Conservation (phyloP, 306 rosid genomes). For the Fragaria iinumae region DNA sequence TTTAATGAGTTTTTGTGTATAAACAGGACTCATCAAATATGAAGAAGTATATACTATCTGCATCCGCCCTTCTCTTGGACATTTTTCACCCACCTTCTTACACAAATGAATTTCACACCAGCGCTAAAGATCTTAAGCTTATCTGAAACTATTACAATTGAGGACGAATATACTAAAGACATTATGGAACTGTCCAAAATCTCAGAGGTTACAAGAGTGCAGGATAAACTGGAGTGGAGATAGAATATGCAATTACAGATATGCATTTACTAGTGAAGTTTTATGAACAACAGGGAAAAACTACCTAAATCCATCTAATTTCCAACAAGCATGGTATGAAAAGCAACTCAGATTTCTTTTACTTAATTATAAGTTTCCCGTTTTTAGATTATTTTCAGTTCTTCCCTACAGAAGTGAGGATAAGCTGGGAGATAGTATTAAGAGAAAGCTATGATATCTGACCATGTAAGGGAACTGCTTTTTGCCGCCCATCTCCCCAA, state of each 20-base stretch:
- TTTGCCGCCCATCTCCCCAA: constrained; percentile 83
- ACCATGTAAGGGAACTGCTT: constrained; percentile 97
- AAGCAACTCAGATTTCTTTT: background rate
- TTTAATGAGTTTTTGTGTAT: background rate
- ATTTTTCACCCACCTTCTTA: background rate
- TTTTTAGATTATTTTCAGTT: background rate
- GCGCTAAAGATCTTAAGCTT: background rate
- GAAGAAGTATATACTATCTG: background rate
- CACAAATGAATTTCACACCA: background rate
- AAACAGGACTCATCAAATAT: no score
- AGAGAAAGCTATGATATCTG: constrained; percentile 28
- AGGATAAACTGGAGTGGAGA: background rate
- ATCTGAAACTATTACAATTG: background rate
- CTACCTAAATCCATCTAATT: background rate
- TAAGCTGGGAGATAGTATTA: background rate
- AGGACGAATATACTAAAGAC: background rate
- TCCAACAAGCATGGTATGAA: background rate
- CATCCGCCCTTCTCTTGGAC: background rate
- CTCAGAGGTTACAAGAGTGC: background rate
- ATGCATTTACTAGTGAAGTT: background rate
- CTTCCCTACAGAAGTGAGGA: background rate
- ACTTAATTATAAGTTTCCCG: background rate
- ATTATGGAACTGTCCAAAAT: background rate
- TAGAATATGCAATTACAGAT: background rate
- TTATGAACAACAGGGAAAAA: background rate